Evolutionary conservation across 2,329 filamentous ascomycete genomes (phyloP), one percentile per base, ranked within the genome.

Genomic region (Chaetomium strumarium): DNA sequence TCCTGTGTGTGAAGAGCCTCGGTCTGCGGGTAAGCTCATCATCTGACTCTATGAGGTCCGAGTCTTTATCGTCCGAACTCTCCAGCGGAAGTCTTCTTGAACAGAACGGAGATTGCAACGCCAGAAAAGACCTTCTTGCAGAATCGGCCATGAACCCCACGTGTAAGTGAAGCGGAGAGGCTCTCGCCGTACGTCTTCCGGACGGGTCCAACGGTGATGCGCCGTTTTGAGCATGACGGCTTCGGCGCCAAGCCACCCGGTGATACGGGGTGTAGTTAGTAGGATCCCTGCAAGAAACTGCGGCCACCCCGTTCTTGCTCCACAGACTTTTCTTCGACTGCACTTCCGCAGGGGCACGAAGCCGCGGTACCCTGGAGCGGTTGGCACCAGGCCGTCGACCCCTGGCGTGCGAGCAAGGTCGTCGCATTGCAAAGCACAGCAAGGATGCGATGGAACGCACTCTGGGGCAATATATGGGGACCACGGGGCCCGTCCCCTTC

Each of bases 391-490:
- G 36, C 46, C 37, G 54, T 48, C 51, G 49, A 47, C 43, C 53
- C 51, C 38, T 20, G 43, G 33, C 34, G 50, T 48, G 43, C 33
- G 45, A 42, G 46, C 37, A 19, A 20, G n/a, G 17, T 39, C 33
- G 8, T 36, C 39, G 49, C 42, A 60, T 58, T 55, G 58, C 36
- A 50, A 47, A 59, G 51, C 17, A 24, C 47, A 53, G 50, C 58
- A 50, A 55, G 58, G 57, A 53, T 55, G 34, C 50, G 54, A 54
- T n/a, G 13, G 7, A 37, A 56, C 56, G 56, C 58, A 55, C 49
- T 51, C 51, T 55, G 49, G 53, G 46, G 48, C 46, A 57, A 55
- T 58, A 58, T 58, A 58, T 53, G 54, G 50, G 30, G 47, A 30
- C 54, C 51, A 53, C 19, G 43, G n/a, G 54, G 37, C 46, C 51